Percentiles rank a stretch among this genome's conserved stretches.
Evolutionary conservation across 495 filamentous ascomycete species (phyloP).

Genomic region (Penicillium alfredii): DNA sequence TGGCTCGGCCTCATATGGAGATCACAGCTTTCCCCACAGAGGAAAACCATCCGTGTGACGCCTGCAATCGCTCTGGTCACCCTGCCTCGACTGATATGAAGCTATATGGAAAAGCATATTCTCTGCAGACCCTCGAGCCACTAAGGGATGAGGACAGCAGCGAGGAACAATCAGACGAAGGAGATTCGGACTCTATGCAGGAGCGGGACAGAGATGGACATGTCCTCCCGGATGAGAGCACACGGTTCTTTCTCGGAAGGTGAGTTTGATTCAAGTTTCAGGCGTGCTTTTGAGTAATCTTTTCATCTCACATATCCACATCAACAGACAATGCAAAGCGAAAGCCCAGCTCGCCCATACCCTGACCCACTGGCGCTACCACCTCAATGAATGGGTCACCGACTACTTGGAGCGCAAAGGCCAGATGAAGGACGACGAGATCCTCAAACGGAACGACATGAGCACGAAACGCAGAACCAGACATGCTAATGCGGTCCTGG

Average conservation of each 20-base stretch:
- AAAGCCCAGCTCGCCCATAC: constrained; percentile 67
- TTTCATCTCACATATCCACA: constrained; percentile 1
- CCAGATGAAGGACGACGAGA: constrained; percentile 43
- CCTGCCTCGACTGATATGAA: constrained; percentile 56
- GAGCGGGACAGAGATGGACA: constrained; percentile 31
- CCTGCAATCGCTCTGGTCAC: constrained; percentile 67
- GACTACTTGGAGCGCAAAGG: constrained; percentile 52
- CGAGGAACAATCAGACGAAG: constrained; percentile 34
- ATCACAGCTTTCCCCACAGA: constrained; percentile 29
- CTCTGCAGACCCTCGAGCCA: constrained; percentile 61
- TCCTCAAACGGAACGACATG: constrained; percentile 50
- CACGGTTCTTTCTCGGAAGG: constrained; percentile 41
- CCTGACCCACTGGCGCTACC: constrained; percentile 69
- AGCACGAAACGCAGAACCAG: constrained; percentile 46
- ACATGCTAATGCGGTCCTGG: constrained; percentile 51
- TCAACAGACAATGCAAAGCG: constrained; percentile 50
- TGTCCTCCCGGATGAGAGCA: constrained; percentile 27
- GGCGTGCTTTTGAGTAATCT: background rate
- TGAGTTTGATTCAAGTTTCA: too few species aligned
- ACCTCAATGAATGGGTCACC: constrained; percentile 65
- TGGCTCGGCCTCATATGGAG: constrained; percentile 54
- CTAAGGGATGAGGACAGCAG: constrained; percentile 48
- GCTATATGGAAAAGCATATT: constrained; percentile 65
- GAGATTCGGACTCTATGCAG: constrained; percentile 31
- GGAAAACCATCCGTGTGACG: constrained; percentile 55